Percentiles rank a stretch among this genome's conserved stretches.
Evolutionary conservation across 1,139 yeast species (phyloP).

Genomic region (Nakaseomyces glabratus): DNA sequence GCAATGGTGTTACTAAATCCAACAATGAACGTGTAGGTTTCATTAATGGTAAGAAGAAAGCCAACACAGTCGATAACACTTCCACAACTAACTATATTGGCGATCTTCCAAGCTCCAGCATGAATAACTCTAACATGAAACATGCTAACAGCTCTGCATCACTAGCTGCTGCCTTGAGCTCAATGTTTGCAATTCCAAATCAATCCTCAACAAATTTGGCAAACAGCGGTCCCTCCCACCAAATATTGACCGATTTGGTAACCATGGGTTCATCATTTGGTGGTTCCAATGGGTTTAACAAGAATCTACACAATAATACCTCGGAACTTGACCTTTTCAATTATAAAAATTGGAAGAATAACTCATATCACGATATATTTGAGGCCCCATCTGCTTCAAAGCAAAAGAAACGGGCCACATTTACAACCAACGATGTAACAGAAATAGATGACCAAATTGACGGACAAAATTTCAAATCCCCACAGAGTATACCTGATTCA

Average conservation of each 20-base stretch:
- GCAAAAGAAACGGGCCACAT: constrained; percentile 5
- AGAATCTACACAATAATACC: constrained; percentile 11
- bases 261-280: constrained; percentile 30
- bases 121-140: background rate
- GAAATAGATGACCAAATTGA: constrained; percentile 2
- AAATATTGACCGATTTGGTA: constrained; percentile 22
- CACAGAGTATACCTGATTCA: background rate
- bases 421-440: constrained; percentile 5
- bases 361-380: constrained; percentile 3
- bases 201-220: constrained; percentile 3
- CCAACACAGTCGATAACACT: background rate
- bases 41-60: constrained; percentile 2
- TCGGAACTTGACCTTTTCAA: constrained; percentile 22
- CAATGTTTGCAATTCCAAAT: constrained; percentile 2
- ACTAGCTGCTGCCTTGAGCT: constrained; percentile 6
- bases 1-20: background rate
- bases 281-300: constrained; percentile 26
- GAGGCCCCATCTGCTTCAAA: background rate
- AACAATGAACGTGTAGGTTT: constrained; percentile 1
- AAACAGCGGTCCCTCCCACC: constrained; percentile 7
- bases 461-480: constrained; percentile 3
- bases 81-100: background rate
- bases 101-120: background rate
- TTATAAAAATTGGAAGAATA: constrained; percentile 12
- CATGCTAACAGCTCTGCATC: constrained; percentile 6